Base-by-base conservation (phyloP, 163 green algal species). In the Scenedesmus sp. region DNA sequence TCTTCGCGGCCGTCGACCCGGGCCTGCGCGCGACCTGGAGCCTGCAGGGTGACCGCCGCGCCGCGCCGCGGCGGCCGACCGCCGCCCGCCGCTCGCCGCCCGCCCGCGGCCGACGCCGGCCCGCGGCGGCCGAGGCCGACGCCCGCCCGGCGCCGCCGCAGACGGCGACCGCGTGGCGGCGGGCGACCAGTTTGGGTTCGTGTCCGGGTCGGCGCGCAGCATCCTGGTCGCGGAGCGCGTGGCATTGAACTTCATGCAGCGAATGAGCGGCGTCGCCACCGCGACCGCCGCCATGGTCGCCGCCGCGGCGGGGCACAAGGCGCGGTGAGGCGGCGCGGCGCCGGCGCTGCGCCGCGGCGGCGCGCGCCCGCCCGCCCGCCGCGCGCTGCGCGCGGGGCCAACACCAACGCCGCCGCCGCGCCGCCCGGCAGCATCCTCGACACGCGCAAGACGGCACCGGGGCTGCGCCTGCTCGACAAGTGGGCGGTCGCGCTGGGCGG, bases 191-290 rank as follows among this genome's bases (percentile, higher is more conserved):
- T 91, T 98, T 79, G 94, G 91, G 17, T 53, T 53, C 3, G 83
- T 96, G 9, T 67, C 26, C 39, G 95, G 96, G 42, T 70, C 60
- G n/a, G 96, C 95, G 0, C 82, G 88, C 1, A 90, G 88, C 48
- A 96, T 99, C 31, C 88, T 99, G 29, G 75, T 94, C 53, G 97
- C 93, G 6, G 97, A 99, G 88, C 90, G 97, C 0, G 83, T 99
- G n/a, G 94, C 92, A 4, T 91, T 99, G 44, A 99, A 99, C 88
- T 99, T 98, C 79, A 93, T 98, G 93, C 94, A 98, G 87, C 89
- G 97, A 48, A 99, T 99, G 95, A 95, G 89, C 60, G 97, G 96
- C 57, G 95, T 99, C n/a, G 96, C 96, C 0, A 98, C 92, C 28
- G 85, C 90, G 3, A 98, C 95, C 1, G 73, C 70, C 36, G 84